These are phyloP conservation scores for Daldinia caldariorum DNA, from an alignment of 495 filamentous ascomycete genomes.

Conservation along the genomic window DNA sequence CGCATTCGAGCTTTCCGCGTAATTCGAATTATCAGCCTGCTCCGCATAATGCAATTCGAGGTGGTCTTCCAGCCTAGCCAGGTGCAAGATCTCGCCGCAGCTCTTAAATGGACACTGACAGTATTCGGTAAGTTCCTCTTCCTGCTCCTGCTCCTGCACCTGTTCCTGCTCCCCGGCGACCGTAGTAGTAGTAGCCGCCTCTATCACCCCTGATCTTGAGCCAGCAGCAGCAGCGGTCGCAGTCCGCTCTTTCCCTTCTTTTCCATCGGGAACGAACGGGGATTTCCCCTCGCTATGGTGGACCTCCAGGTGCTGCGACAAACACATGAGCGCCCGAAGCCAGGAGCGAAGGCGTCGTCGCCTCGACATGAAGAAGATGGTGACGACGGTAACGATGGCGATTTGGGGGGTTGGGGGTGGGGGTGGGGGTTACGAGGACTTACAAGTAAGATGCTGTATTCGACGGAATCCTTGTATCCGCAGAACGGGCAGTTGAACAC, in stretches of 20 bases:
- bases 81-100: slow-evolving; percentile 75
- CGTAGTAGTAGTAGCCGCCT: slow-evolving; percentile 2
- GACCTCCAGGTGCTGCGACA: slow-evolving; percentile 64
- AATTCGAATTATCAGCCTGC: slow-evolving; percentile 61
- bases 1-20: slow-evolving; percentile 19
- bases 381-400: too few relatives aligned
- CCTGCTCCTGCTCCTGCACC: slow-evolving; percentile 15
- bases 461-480: slow-evolving; percentile 48
- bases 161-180: too few relatives aligned
- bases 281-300: slow-evolving; percentile 63
- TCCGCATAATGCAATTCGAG: slow-evolving; percentile 78
- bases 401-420: too few relatives aligned
- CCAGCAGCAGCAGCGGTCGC: neutral
- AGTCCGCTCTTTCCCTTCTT: slow-evolving; percentile 47
- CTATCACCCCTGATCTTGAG: slow-evolving; percentile 16
- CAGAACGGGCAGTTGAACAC: slow-evolving; percentile 58
- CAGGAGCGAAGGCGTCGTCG: neutral
- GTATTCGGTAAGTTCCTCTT: slow-evolving; percentile 58
- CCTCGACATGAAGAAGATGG: neutral
- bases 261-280: slow-evolving; percentile 60
- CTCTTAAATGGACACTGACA: slow-evolving; percentile 73
- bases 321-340: slow-evolving; percentile 5
- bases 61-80: slow-evolving; percentile 69
- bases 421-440: slow-evolving; percentile 11
- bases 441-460: slow-evolving; percentile 57